Evolutionary conservation across 345 rosid genomes (phyloP), one percentile per base, ranked within the genome.

Genomic region (Stellera chamaejasme): DNA sequence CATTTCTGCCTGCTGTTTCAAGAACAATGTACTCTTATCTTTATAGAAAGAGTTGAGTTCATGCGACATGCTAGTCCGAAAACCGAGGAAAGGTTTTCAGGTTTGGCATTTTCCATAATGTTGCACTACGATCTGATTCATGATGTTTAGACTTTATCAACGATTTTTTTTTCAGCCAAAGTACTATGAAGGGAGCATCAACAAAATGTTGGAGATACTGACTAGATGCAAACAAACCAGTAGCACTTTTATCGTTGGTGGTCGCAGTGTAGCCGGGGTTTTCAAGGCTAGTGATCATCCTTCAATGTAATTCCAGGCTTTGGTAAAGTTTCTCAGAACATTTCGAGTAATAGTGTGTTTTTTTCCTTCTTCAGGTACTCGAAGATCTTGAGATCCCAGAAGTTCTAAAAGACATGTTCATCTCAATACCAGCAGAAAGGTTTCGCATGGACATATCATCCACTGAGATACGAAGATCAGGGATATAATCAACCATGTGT

Each of bases 401-500:
- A 65, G 72, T 57, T 59, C 50, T 93, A 50, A 68, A 42, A 39
- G 96, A 77, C 52, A 81, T 93, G 91, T 89, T 93, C 27, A 45
- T 75, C 51, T 58, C 97, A 9, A 73, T 89, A 74, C 88, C 96
- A 56, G 67, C 59, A 13, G 85, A 92, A n/a, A 64, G 0, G 42
- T 93, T 93, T 65, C 73, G 82, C 15, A 63, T 87, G 81, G 91
- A 93, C 68, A 67, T 89, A 54, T 87, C 97, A 50, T 89, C 99
- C 47, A 78, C 91, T 10, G 87, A 83, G 52, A 52, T 89, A 60
- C 77, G 98, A 64, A 72, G 51, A 2, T 7, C 19, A 54, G 77
- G 74, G 62, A 5, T 50, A 58, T 62, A 39, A 65, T 32, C 39
- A 3, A 5, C 5, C 39, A 0, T 32, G 39, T 19, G 23, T n/a